phyloP scores from a whole-genome alignment of 78 protist species.

The Dictyostelium purpureum region DNA sequence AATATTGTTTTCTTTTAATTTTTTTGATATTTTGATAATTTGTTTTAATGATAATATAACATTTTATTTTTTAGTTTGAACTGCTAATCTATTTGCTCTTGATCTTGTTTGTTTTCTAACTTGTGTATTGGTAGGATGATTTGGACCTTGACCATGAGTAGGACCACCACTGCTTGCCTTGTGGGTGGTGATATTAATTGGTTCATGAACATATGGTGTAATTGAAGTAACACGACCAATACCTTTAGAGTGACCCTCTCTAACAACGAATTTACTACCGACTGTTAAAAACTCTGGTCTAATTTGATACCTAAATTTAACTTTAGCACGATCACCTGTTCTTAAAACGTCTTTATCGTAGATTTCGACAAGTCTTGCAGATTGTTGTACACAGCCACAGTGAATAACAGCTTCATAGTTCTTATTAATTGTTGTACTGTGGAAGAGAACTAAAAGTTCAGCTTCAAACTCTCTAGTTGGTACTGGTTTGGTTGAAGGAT shows the following conservation, averaged over 20 bases:
- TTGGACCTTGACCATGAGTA: no score
- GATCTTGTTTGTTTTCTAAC: no score
- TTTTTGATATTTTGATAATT: no score
- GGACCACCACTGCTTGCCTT: neutral
- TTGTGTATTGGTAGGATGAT: no score
- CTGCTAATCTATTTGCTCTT: no score
- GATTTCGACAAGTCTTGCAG: conserved; percentile 73
- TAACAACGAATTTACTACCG: conserved; percentile 88
- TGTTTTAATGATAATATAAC: no score
- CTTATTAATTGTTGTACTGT: conserved; percentile 91
- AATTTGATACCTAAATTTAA: conserved; percentile 85
- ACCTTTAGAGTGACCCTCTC: conserved; percentile 92
- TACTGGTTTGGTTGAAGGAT: conserved; percentile 22
- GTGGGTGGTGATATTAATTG: neutral
- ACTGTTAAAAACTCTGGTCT: conserved; percentile 90
- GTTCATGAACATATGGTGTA: conserved; percentile 1
- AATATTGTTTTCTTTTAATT: no score
- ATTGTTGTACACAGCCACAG: conserved; percentile 82
- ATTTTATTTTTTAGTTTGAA: no score
- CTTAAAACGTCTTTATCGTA: conserved; percentile 88
- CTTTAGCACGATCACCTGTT: conserved; percentile 94
- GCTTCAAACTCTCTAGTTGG: conserved; percentile 88
- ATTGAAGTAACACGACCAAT: conserved; percentile 57
- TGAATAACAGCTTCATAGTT: conserved; percentile 97
- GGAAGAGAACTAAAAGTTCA: conserved; percentile 94